phyloP scores from a whole-genome alignment of 805 yeast genomes.

The Wickerhamiella nectarea region DNA sequence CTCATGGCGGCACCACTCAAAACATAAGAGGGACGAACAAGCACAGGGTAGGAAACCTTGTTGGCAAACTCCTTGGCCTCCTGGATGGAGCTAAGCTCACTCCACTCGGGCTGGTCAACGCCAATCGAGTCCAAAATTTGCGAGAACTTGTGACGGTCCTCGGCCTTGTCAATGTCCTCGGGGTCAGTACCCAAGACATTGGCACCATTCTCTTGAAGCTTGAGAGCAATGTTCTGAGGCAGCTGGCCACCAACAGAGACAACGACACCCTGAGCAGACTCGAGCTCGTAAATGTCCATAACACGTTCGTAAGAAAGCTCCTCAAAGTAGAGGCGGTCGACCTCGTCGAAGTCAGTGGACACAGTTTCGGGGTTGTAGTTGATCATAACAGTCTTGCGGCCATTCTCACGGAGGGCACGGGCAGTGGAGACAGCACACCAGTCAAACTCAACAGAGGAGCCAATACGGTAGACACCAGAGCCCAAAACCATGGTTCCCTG shows the following conservation, averaged over 20 bases:
- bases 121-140: conserved; percentile 83
- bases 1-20: conserved; percentile 98
- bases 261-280: conserved; percentile 77
- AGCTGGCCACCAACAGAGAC: conserved; percentile 97
- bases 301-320: conserved; percentile 92
- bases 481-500: conserved; percentile 91
- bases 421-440: conserved; percentile 99
- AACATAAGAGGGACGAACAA: conserved; percentile 95
- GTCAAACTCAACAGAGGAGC: conserved; percentile 96
- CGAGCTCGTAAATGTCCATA: conserved; percentile 91
- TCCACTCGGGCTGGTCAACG: conserved; percentile 97
- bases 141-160: conserved; percentile 96
- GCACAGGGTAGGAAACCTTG: conserved; percentile 83
- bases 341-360: conserved; percentile 96
- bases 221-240: conserved; percentile 91
- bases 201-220: conserved; percentile 59
- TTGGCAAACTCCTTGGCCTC: conserved; percentile 81
- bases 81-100: conserved; percentile 72
- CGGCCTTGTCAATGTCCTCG: conserved; percentile 89
- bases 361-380: conserved; percentile 98
- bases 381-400: conserved; percentile 86
- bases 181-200: conserved; percentile 89
- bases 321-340: conserved; percentile 91
- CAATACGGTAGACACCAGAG: conserved; percentile 98
- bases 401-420: conserved; percentile 76